Conservation (phyloP, 2,329 filamentous ascomycete species). For the Coniochaeta ligniaria region DNA sequence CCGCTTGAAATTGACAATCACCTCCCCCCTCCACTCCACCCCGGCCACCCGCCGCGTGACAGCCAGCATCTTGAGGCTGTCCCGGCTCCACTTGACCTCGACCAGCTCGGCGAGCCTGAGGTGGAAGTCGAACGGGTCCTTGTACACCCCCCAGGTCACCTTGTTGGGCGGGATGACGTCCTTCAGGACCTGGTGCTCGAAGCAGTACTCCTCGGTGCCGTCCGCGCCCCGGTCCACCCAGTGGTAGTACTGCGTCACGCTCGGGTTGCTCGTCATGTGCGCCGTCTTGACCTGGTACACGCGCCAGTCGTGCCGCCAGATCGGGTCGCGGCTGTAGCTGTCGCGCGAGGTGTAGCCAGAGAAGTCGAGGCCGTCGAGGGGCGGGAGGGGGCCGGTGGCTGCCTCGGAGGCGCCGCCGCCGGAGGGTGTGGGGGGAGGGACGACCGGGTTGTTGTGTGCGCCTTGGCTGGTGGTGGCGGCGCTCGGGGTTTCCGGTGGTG, state of each 20-base stretch:
- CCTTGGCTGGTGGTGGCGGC: not conserved
- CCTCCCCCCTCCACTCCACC: constrained; percentile 20
- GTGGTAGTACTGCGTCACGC: constrained; percentile 50
- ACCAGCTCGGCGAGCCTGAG: constrained; percentile 37
- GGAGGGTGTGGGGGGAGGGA: too few species aligned
- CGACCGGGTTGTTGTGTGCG: not conserved
- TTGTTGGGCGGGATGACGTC: constrained; percentile 26
- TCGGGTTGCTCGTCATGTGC: constrained; percentile 34
- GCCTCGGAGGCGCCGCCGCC: too few species aligned
- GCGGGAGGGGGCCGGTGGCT: not conserved
- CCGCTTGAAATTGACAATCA: constrained; percentile 45
- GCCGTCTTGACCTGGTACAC: constrained; percentile 44
- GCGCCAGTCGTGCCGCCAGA: constrained; percentile 42
- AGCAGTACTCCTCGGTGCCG: constrained; percentile 22
- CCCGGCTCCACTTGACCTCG: constrained; percentile 35
- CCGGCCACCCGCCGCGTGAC: constrained; percentile 19
- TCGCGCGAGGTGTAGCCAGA: constrained; percentile 45
- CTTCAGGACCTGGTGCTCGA: constrained; percentile 48
- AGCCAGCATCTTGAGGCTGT: constrained; percentile 34
- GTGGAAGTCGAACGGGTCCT: constrained; percentile 43
- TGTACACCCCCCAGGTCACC: constrained; percentile 41
- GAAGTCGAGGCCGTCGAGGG: constrained; percentile 30
- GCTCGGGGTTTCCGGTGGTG: not conserved
- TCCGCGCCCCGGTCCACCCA: constrained; percentile 32
- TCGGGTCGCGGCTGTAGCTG: constrained; percentile 36